These are phyloP conservation scores for Hortaea sp. DNA, from an alignment of 2,329 filamentous ascomycete genomes.

Conservation along the genomic window DNA sequence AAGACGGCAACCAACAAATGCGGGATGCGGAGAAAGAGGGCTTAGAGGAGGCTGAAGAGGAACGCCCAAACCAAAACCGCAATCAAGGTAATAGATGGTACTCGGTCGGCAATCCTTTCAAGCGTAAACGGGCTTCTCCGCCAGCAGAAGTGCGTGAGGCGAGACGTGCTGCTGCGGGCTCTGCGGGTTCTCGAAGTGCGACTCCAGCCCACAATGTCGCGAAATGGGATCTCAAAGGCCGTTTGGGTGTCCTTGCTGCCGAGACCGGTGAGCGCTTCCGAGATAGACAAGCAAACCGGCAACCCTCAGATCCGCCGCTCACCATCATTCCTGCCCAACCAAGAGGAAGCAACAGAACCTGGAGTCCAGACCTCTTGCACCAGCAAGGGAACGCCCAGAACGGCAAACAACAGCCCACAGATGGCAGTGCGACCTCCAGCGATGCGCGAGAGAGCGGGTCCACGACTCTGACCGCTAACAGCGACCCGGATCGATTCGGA, in stretches of 20 bases:
- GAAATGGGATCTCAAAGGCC: constrained; percentile 34
- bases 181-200: constrained; percentile 16
- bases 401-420: neutral
- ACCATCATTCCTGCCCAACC: constrained; percentile 53
- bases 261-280: constrained; percentile 35
- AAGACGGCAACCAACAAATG: constrained; percentile 10
- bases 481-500: constrained; percentile 1
- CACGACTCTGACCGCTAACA: constrained; percentile 9
- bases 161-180: constrained; percentile 10
- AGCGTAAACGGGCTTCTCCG: constrained; percentile 46
- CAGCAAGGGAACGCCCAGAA: neutral
- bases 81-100: constrained; percentile 34
- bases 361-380: constrained; percentile 26
- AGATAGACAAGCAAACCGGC: constrained; percentile 25
- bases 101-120: constrained; percentile 47
- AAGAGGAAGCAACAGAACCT: constrained; percentile 40
- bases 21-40: constrained; percentile 16
- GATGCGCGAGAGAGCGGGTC: constrained; percentile 2
- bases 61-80: constrained; percentile 20
- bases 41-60: constrained; percentile 14
- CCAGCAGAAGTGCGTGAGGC: constrained; percentile 51
- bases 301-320: constrained; percentile 40
- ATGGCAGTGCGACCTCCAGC: neutral
- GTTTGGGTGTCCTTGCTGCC: constrained; percentile 39
- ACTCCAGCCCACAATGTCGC: constrained; percentile 34